A percentile compares a stretch with the other conserved stretches of the same genome.
Conservation (phyloP, 352 stramenopile species). For the Lagenidium giganteum region DNA sequence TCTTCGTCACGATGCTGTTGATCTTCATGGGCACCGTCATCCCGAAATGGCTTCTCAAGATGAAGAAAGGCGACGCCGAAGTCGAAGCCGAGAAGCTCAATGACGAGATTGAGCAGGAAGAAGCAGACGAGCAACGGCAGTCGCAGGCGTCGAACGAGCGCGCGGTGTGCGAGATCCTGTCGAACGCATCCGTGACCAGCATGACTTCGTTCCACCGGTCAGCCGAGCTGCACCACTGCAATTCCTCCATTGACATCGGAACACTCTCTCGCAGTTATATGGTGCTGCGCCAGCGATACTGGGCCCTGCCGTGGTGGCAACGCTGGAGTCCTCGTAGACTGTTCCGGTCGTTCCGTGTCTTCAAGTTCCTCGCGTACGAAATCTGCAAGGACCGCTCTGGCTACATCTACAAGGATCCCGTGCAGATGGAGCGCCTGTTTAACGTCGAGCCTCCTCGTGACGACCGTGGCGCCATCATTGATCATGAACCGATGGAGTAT, state of each 20-base stretch:
- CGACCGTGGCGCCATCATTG: constrained; percentile 10
- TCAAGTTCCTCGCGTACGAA: constrained; percentile 74
- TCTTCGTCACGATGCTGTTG: constrained; percentile 58
- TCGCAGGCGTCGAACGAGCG: background rate
- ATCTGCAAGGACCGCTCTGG: constrained; percentile 67
- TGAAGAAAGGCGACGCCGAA: constrained; percentile 12
- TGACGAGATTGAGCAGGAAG: constrained; percentile 2
- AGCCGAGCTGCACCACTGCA: constrained; percentile 15
- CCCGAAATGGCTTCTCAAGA: constrained; percentile 52
- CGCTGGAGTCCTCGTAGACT: constrained; percentile 72
- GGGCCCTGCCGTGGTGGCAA: constrained; percentile 60
- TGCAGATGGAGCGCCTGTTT: constrained; percentile 68
- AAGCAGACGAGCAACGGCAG: constrained; percentile 18
- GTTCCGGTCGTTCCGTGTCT: constrained; percentile 73
- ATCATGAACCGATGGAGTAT: constrained; percentile 59
- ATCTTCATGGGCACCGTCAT: constrained; percentile 70
- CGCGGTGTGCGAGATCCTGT: constrained; percentile 4
- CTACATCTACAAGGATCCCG: constrained; percentile 78
- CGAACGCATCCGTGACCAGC: background rate
- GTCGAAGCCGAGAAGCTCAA: background rate
- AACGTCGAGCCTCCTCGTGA: constrained; percentile 21
- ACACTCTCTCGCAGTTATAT: constrained; percentile 52
- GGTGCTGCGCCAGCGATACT: constrained; percentile 54
- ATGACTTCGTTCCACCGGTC: constrained; percentile 17
- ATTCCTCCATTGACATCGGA: constrained; percentile 57